phyloP scores from a whole-genome alignment of 768 basidiomycete genomes.

The Hydnomerulius pinastri region DNA sequence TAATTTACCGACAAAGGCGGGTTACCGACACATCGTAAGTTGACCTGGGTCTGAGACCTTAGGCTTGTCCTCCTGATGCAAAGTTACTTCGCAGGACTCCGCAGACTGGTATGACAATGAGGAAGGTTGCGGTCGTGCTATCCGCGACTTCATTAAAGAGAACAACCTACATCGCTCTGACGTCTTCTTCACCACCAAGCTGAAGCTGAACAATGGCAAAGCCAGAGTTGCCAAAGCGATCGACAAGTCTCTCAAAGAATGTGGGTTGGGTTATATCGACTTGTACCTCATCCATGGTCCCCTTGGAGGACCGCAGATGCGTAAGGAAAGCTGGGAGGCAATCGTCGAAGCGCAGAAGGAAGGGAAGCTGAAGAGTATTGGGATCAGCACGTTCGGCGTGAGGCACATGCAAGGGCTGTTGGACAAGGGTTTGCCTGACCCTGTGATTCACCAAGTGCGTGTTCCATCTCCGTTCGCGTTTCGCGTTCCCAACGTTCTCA shows the following conservation, averaged over 20 bases:
- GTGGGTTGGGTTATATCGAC: conserved; percentile 17
- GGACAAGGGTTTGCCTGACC: conserved; percentile 47
- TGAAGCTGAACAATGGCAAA: conserved; percentile 49
- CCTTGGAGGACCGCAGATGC: conserved; percentile 3
- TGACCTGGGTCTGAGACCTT: background rate
- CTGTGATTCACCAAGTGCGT: conserved; percentile 61
- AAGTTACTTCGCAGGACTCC: background rate
- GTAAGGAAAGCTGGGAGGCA: conserved; percentile 9
- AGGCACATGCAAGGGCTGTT: conserved; percentile 57
- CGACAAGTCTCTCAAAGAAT: conserved; percentile 50
- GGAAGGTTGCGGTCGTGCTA: conserved; percentile 59
- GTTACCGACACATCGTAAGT: conserved; percentile 14
- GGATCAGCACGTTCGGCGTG: conserved; percentile 8
- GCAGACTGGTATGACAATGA: conserved; percentile 48
- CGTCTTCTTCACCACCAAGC: conserved; percentile 74
- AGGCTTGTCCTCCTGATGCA: too few relatives aligned
- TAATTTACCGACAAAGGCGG: background rate
- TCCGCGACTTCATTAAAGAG: conserved; percentile 52
- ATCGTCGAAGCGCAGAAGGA: background rate
- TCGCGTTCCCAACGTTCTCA: conserved; percentile 3
- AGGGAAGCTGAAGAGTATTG: conserved; percentile 1
- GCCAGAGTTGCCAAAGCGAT: conserved; percentile 55
- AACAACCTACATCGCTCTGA: conserved; percentile 42
- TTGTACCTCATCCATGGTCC: conserved; percentile 7
- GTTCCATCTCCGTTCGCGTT: background rate